These are phyloP conservation scores for Pseudotsuga menziesii DNA, from an alignment of 75 land plant genomes.

Conservation along the genomic window DNA sequence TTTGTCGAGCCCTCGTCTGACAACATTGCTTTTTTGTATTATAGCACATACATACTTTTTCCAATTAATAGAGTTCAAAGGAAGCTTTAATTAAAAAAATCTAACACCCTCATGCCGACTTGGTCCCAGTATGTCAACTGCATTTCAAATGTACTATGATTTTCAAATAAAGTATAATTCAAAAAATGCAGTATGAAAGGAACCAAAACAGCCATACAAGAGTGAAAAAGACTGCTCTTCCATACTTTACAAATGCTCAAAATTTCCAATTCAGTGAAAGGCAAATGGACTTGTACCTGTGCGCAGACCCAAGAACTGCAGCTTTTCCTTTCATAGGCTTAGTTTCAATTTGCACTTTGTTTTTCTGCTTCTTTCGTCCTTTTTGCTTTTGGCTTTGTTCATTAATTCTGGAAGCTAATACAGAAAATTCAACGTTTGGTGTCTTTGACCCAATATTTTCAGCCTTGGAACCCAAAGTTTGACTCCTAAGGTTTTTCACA, in stretches of 20 bases:
- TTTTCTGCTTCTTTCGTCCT: background rate
- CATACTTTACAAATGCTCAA: background rate
- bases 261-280: background rate
- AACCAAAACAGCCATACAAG: background rate
- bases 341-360: background rate
- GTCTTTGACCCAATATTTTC: background rate
- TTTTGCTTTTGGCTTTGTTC: conserved; percentile 3
- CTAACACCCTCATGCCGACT: background rate
- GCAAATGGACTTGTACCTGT: background rate
- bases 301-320: background rate
- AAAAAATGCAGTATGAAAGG: background rate
- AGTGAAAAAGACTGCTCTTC: background rate
- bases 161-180: too few species aligned
- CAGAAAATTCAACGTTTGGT: background rate
- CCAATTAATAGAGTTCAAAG: too few species aligned
- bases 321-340: background rate
- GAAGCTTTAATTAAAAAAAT: background rate
- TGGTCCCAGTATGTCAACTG: too few species aligned
- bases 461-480: background rate
- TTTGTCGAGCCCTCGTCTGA: too few species aligned
- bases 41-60: too few species aligned
- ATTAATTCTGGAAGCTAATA: background rate
- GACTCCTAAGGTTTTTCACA: background rate
- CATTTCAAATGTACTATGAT: too few species aligned
- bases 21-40: too few species aligned